phyloP scores from a whole-genome alignment of 2,329 filamentous ascomycete genomes.

The Apiospora arundinis region DNA sequence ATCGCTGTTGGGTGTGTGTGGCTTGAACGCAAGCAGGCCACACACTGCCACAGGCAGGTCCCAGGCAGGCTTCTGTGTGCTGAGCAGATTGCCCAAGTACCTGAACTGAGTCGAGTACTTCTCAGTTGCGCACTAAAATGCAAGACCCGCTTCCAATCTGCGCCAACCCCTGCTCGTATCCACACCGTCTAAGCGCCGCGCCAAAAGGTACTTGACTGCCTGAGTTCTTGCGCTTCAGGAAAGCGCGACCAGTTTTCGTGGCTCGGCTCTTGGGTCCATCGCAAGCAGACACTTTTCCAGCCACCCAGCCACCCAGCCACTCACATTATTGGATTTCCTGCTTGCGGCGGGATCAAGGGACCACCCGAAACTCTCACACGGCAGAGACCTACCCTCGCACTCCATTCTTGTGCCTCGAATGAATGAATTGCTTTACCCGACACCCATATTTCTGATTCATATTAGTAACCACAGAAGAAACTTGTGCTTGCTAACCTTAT shows the following conservation, averaged over 20 bases:
- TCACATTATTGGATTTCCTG: background rate
- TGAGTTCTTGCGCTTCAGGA: background rate
- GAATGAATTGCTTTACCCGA: no score
- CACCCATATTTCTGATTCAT: background rate
- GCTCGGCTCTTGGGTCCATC: background rate
- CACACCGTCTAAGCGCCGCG: background rate
- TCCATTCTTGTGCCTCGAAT: no score
- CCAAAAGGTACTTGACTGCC: background rate
- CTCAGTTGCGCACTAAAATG: background rate
- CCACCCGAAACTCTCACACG: background rate
- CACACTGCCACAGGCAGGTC: background rate
- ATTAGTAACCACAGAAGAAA: no score
- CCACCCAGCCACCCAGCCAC: background rate
- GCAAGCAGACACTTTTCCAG: background rate
- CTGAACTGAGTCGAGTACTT: background rate
- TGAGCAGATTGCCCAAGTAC: background rate
- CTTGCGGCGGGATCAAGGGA: background rate
- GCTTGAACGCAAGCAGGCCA: conserved; percentile 5
- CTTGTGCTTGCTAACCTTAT: no score
- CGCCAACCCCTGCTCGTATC: background rate
- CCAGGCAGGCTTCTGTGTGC: background rate
- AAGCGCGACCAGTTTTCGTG: background rate
- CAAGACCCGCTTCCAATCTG: background rate
- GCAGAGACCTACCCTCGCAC: no score
- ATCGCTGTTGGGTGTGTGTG: background rate